These are phyloP conservation scores for Backusella sp. DNA, from an alignment of 192 early-diverging fungal species.

Conservation along the genomic window DNA sequence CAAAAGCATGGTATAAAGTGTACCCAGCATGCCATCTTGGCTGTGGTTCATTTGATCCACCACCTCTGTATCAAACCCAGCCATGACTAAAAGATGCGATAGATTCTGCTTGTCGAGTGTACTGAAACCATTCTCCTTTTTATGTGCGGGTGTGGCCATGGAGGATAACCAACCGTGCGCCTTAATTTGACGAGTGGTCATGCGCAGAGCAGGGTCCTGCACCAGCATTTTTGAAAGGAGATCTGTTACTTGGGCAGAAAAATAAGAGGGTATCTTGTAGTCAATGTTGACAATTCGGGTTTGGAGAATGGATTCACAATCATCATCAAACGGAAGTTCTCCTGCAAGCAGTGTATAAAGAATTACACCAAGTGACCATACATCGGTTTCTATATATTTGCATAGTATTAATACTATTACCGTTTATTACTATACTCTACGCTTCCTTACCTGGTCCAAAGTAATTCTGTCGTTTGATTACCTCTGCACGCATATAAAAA, in stretches of 20 bases:
- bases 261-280: slow-evolving; percentile 66
- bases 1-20: slow-evolving; percentile 67
- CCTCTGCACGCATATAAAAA: slow-evolving; percentile 49
- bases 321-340: slow-evolving; percentile 82
- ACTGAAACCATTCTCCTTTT: not conserved
- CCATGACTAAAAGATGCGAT: slow-evolving; percentile 37
- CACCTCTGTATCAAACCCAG: slow-evolving; percentile 55
- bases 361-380: slow-evolving; percentile 94
- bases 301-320: slow-evolving; percentile 65
- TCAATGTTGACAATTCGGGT: slow-evolving; percentile 70
- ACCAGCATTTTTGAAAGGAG: slow-evolving; percentile 67
- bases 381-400: slow-evolving; percentile 63
- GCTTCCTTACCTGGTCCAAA: slow-evolving; percentile 61
- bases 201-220: slow-evolving; percentile 59
- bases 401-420: not conserved
- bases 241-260: slow-evolving; percentile 48
- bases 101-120: slow-evolving; percentile 41
- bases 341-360: slow-evolving; percentile 84
- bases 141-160: slow-evolving; percentile 18
- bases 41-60: slow-evolving; percentile 55
- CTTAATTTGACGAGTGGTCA: slow-evolving; percentile 61
- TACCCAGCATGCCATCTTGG: slow-evolving; percentile 54
- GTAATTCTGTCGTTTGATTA: slow-evolving; percentile 73
- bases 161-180: slow-evolving; percentile 58
- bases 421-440: not conserved